Conservation (phyloP, 257 asterid species). For the Nicotiana knightiana region DNA sequence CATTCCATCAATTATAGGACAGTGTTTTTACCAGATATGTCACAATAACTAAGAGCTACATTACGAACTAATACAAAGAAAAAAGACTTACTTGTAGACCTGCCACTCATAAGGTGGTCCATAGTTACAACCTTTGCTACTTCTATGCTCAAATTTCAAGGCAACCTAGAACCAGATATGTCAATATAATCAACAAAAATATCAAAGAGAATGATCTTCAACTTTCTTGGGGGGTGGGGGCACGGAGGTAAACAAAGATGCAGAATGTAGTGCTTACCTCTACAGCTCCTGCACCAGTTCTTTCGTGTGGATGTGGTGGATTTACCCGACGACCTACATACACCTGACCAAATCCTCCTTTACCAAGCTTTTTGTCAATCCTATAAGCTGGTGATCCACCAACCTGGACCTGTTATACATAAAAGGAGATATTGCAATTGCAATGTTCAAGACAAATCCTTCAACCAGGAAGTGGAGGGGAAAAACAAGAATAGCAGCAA, state of each 20-base stretch:
- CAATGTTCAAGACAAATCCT: conserved; percentile 2
- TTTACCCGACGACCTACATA: conserved; percentile 77
- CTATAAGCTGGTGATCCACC: conserved; percentile 78
- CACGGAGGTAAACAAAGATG: not conserved
- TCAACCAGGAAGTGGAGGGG: not conserved
- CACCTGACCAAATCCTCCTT: conserved; percentile 97
- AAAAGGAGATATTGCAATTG: conserved; percentile 3
- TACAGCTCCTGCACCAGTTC: conserved; percentile 75
- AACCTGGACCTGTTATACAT: conserved; percentile 64
- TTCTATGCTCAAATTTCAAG: conserved; percentile 72
- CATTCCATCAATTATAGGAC: not conserved
- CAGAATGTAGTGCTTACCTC: conserved; percentile 39
- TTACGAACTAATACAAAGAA: not conserved
- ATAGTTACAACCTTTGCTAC: conserved; percentile 80
- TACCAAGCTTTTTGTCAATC: conserved; percentile 68
- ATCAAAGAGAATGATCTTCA: not conserved
- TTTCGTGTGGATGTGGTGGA: conserved; percentile 55
- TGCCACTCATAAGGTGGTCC: conserved; percentile 89
- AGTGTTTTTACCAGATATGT: not conserved
- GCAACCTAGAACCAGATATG: conserved; percentile 52
- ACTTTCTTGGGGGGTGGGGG: not conserved
- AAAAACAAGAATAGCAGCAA: not conserved
- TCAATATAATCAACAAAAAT: not conserved
- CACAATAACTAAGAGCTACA: not conserved
- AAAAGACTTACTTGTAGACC: conserved; percentile 50